Percentiles rank a stretch among this genome's conserved stretches.
These are phyloP conservation scores for Penicillium sp. DNA, from an alignment of 2,329 filamentous ascomycete genomes.

Conservation along the genomic window DNA sequence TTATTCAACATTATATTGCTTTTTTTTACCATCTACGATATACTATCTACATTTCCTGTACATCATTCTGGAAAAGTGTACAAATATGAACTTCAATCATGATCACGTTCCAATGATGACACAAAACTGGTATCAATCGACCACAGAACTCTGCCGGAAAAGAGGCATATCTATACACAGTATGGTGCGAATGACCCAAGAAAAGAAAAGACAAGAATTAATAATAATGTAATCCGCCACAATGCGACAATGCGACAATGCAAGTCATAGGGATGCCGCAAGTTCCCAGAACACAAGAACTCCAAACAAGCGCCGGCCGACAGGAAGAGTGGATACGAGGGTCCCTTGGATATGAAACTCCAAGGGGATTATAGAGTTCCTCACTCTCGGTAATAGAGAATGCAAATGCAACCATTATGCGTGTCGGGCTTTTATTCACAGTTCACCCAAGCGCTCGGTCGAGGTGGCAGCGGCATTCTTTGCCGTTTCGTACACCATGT, in stretches of 20 bases:
- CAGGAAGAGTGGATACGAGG: slow-evolving; percentile 15
- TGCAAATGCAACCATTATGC: slow-evolving; percentile 5
- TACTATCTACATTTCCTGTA: slow-evolving; percentile 9
- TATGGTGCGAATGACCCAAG: neutral
- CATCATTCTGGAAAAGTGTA: slow-evolving; percentile 10
- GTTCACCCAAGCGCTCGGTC: slow-evolving; percentile 32
- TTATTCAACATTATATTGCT: slow-evolving; percentile 1
- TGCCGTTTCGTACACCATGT: slow-evolving; percentile 51
- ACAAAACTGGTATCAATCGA: slow-evolving; percentile 15
- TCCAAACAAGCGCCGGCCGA: slow-evolving; percentile 29
- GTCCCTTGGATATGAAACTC: slow-evolving; percentile 2
- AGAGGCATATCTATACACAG: slow-evolving; percentile 3
- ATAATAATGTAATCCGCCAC: slow-evolving; percentile 8
- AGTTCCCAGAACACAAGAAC: slow-evolving; percentile 21
- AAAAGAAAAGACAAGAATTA: slow-evolving; percentile 10
- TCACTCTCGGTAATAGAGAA: neutral
- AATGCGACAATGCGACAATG: slow-evolving; percentile 12
- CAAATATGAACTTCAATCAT: slow-evolving; percentile 9
- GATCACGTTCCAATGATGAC: slow-evolving; percentile 9
- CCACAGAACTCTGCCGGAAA: slow-evolving; percentile 7
- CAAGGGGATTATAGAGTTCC: neutral
- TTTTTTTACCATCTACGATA: slow-evolving; percentile 10
- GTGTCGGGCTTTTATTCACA: slow-evolving; percentile 24
- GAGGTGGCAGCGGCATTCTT: slow-evolving; percentile 46
- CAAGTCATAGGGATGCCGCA: slow-evolving; percentile 9